Conservation (phyloP, 805 yeast genomes). For the Ogataea saltuana region DNA sequence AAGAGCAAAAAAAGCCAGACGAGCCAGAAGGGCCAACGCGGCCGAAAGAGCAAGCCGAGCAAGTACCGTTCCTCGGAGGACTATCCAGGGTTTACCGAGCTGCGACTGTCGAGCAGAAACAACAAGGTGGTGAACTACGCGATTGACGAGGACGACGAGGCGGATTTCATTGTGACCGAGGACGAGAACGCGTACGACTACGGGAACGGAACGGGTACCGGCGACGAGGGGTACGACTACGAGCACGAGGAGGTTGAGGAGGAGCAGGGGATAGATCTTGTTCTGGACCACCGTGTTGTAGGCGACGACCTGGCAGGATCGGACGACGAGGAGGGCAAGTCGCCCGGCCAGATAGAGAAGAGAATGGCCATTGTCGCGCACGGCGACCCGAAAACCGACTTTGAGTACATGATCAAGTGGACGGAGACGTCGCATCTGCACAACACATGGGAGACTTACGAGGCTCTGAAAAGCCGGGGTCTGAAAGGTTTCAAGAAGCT, state of each 20-base stretch:
- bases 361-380: constrained; percentile 18
- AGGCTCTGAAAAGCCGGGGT: constrained; percentile 42
- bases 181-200: constrained; percentile 27
- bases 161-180: constrained; percentile 51
- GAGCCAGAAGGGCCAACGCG: constrained; percentile 13
- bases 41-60: constrained; percentile 9
- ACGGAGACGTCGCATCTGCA: constrained; percentile 83
- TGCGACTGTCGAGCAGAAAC: constrained; percentile 79
- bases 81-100: constrained; percentile 43
- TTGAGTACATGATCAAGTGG: constrained; percentile 79
- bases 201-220: too few species aligned
- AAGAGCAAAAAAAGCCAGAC: constrained; percentile 7
- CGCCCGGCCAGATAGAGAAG: constrained; percentile 27
- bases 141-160: constrained; percentile 60
- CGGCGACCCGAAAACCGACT: constrained; percentile 57
- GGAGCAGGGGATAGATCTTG: constrained; percentile 38
- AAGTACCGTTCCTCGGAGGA: constrained; percentile 13
- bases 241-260: constrained; percentile 26
- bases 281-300: constrained; percentile 54
- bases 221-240: constrained; percentile 25
- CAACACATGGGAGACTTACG: constrained; percentile 88
- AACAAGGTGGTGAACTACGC: constrained; percentile 72
- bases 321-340: constrained; percentile 37
- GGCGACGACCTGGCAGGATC: constrained; percentile 37
- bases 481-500: constrained; percentile 79